Evolutionary conservation across 257 asterid genomes (phyloP).

Genomic region (Verbascum thapsus): DNA sequence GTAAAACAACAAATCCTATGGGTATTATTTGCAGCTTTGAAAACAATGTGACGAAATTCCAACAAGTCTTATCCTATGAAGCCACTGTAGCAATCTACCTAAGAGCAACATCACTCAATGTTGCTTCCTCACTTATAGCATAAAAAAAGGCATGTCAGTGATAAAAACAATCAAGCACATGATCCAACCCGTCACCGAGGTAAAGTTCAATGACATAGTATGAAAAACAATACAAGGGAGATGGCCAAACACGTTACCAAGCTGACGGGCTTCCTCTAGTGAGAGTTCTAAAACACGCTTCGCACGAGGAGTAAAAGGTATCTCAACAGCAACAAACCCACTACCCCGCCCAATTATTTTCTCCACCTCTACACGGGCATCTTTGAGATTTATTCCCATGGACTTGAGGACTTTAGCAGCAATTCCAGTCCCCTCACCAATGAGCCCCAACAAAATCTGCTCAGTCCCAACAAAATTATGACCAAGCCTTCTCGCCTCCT

Average conservation of each 20-base stretch:
- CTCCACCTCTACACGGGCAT: conserved; percentile 98
- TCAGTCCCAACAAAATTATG: conserved; percentile 97
- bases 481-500: conserved; percentile 97
- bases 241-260: conserved; percentile 53
- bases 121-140: background rate
- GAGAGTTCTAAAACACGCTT: conserved; percentile 96
- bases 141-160: background rate
- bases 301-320: conserved; percentile 98
- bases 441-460: conserved; percentile 90
- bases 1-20: too few species aligned
- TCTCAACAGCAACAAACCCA: conserved; percentile 98
- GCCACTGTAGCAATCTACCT: too few species aligned
- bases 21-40: too few species aligned
- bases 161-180: conserved; percentile 8
- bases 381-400: conserved; percentile 95
- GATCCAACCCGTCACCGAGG: conserved; percentile 10
- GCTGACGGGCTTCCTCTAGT: conserved; percentile 97
- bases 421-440: conserved; percentile 98
- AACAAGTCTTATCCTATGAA: too few species aligned
- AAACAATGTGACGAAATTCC: too few species aligned
- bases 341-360: conserved; percentile 96
- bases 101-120: background rate
- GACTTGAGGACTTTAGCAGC: conserved; percentile 99
- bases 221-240: background rate
- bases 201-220: background rate